Conservation (phyloP, 202 grass and related monocot genomes). For the Hordeum pubiflorum region DNA sequence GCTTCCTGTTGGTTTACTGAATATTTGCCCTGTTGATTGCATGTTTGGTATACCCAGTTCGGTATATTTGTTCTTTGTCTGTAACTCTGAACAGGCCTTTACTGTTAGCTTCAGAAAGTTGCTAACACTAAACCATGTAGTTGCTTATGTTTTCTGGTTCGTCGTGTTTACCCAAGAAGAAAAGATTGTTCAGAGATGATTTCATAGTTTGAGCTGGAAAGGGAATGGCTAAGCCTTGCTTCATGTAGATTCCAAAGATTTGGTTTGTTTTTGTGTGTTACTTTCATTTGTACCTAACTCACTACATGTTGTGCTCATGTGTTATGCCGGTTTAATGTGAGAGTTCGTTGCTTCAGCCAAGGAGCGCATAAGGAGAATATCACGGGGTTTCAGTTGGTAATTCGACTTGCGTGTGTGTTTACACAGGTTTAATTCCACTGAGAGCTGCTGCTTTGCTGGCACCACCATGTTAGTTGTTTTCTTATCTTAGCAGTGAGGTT, state of each 20-base stretch:
- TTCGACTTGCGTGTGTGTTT: background rate
- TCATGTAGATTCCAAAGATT: background rate
- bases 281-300: slow-evolving; percentile 1
- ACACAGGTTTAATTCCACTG: background rate
- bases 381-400: background rate
- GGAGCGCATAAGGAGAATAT: background rate
- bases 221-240: background rate
- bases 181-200: background rate
- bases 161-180: background rate
- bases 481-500: background rate
- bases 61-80: background rate
- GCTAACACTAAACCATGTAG: background rate
- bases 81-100: slow-evolving; percentile 8
- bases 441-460: background rate
- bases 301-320: background rate
- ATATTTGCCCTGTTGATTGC: background rate
- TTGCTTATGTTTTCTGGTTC: background rate
- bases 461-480: background rate
- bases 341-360: background rate
- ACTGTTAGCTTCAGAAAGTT: background rate
- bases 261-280: background rate
- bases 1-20: background rate
- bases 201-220: background rate
- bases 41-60: background rate
- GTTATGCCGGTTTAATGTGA: background rate